These are phyloP conservation scores for Cercospora berteroae DNA, from an alignment of 2,329 filamentous ascomycete species.

Conservation along the genomic window DNA sequence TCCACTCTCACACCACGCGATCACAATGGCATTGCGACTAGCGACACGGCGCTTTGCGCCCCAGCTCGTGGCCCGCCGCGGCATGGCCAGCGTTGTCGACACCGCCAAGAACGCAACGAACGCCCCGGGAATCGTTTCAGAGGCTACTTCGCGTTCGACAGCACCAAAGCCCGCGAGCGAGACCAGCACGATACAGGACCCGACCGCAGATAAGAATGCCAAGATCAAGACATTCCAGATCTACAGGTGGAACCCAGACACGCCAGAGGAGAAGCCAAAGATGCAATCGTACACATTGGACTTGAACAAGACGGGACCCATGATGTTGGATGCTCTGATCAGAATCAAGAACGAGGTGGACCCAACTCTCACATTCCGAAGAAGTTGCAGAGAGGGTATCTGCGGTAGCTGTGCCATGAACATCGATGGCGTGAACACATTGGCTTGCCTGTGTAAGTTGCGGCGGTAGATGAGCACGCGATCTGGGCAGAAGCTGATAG, in stretches of 20 bases:
- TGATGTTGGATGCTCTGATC: constrained; percentile 96
- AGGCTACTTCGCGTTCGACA: constrained; percentile 35
- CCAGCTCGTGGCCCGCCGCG: constrained; percentile 35
- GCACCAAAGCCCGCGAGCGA: constrained; percentile 48
- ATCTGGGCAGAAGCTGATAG: constrained; percentile 17
- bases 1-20: constrained; percentile 24
- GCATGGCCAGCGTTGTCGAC: constrained; percentile 40
- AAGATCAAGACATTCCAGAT: constrained; percentile 93
- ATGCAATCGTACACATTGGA: constrained; percentile 97
- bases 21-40: constrained; percentile 39
- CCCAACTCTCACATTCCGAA: constrained; percentile 90
- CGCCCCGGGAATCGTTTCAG: constrained; percentile 26
- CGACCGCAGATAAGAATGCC: constrained; percentile 56
- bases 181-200: constrained; percentile 61
- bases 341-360: constrained; percentile 99
- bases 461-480: not conserved
- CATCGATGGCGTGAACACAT: constrained; percentile 97
- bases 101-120: constrained; percentile 36
- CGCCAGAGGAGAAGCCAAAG: constrained; percentile 84
- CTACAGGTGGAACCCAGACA: constrained; percentile 97
- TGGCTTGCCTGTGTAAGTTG: constrained; percentile 90
- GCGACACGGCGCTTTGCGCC: constrained; percentile 39
- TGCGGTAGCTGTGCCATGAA: constrained; percentile 99
- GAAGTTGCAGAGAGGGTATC: constrained; percentile 96
- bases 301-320: constrained; percentile 97